Percentiles rank a stretch among this genome's conserved stretches.
Evolutionary conservation across 768 basidiomycete species (phyloP).

Genomic region (Kwoniella bestiolae): DNA sequence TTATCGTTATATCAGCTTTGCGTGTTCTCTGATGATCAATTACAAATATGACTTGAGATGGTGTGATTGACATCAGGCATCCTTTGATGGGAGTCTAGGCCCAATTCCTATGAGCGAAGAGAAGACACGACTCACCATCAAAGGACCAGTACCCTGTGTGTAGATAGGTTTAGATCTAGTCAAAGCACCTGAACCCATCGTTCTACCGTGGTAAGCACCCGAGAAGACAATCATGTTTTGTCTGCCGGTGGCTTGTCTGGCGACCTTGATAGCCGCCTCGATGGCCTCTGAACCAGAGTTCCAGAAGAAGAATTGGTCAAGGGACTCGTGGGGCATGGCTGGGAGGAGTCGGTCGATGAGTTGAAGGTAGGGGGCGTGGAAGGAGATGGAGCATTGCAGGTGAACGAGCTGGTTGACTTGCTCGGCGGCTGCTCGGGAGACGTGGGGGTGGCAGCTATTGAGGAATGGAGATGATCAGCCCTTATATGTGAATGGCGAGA

Average conservation of each 20-base stretch:
- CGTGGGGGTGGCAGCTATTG: slow-evolving; percentile 50
- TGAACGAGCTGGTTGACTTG: slow-evolving; percentile 51
- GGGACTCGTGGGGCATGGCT: slow-evolving; percentile 84
- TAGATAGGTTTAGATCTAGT: slow-evolving; percentile 95
- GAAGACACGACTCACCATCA: slow-evolving; percentile 68
- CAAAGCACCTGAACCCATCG: slow-evolving; percentile 88
- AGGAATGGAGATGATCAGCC: not conserved
- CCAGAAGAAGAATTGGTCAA: slow-evolving; percentile 97
- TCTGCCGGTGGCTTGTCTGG: slow-evolving; percentile 72
- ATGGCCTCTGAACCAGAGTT: slow-evolving; percentile 94
- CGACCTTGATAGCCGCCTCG: slow-evolving; percentile 87
- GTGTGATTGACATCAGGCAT: not conserved
- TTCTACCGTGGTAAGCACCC: slow-evolving; percentile 88
- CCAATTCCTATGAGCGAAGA: slow-evolving; percentile 46
- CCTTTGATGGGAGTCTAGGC: slow-evolving; percentile 59
- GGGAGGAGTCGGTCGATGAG: slow-evolving; percentile 85
- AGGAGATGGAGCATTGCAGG: slow-evolving; percentile 72
- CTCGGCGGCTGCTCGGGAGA: slow-evolving; percentile 45
- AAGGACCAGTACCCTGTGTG: slow-evolving; percentile 73
- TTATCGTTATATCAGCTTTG: not conserved
- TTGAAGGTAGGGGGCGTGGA: slow-evolving; percentile 81
- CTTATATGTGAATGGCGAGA: not conserved
- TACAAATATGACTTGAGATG: not conserved
- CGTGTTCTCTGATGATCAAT: not conserved
- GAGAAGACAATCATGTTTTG: slow-evolving; percentile 93